Percentiles rank a stretch among this genome's conserved stretches.
phyloP scores from a whole-genome alignment of 805 yeast species.

The Candida adriatica region DNA sequence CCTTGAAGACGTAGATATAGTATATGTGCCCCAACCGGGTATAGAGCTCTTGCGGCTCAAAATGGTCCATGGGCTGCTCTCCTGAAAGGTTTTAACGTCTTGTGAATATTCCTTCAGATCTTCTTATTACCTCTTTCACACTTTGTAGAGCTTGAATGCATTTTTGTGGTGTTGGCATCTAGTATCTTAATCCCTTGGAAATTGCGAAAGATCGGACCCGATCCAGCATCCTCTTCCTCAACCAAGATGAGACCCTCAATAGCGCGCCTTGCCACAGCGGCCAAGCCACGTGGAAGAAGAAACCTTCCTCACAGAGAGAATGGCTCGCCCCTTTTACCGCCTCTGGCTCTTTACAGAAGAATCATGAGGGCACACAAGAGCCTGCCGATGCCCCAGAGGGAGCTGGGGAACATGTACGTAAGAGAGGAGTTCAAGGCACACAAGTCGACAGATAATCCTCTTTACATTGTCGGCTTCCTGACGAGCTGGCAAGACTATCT shows the following conservation, averaged over 20 bases:
- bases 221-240: no score
- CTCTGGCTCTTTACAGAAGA: constrained; percentile 70
- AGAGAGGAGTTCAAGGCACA: constrained; percentile 87
- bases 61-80: no score
- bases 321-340: constrained; percentile 64
- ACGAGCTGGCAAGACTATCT: constrained; percentile 92
- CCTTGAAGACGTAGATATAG: no score
- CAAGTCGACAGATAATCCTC: constrained; percentile 74
- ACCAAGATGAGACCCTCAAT: constrained; percentile 1
- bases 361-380: constrained; percentile 72
- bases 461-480: constrained; percentile 88
- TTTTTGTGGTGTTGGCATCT: no score
- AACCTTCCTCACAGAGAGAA: constrained; percentile 9
- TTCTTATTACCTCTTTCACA: no score
- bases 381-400: constrained; percentile 63
- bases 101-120: no score
- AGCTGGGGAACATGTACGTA: constrained; percentile 86
- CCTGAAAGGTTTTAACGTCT: no score
- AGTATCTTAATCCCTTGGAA: no score
- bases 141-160: no score
- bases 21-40: no score
- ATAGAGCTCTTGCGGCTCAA: no score
- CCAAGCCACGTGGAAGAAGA: constrained; percentile 4
- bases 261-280: constrained; percentile 6
- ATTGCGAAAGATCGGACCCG: no score